Base-by-base conservation (phyloP, 2,329 filamentous ascomycete species). In the Fusarium brachygibbosum region DNA sequence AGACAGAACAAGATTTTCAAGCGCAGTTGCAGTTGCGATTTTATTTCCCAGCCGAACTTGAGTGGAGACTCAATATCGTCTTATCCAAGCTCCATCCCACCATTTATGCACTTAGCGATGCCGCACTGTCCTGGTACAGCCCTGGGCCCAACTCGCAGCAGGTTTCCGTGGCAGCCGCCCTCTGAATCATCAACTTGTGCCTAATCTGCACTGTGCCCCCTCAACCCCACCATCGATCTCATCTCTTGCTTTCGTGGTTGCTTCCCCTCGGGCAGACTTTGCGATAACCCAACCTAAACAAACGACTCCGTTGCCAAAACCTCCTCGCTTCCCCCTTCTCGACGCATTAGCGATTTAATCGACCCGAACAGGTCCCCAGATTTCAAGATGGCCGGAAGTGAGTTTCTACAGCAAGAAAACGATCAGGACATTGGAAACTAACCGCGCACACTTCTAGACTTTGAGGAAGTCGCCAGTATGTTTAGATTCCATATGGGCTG, bases 381-480 rank as follows among this genome's bases (percentile, higher is more conserved):
- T 54, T 61, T 73, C 69, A 76, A 74, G 58, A 76, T 76, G 74
- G 65, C 68, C 42, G 48, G 25, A 54, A 73, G 71, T 75, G 52
- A 66, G 74, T 70, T 42, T 31, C 32, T 28, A 17, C 28, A 19
- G 29, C n/a, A 40, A 52, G 23, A 29, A 13, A 29, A 31, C 11
- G 14, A 49, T 40, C 17, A n/a, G n/a, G 31, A 51, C 45, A 45
- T 37, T 8, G 55, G 57, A 68, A 65, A 68, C 74, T 76, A 76
- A 76, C 74, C 70, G 57, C 73, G 69, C 74, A 75, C 68, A 58
- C 51, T 50, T 54, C 28, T 63, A 83, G 82, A 82, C 74, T 83
- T 81, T 72, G 80, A 84, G 73, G 78, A 77, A 10, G 71, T 86
- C 75, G 83, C 83, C 70, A 83, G 83, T 85, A 81, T 71, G 83